Conservation (phyloP, 306 rosid species). For the Erythrophleum fordii region DNA sequence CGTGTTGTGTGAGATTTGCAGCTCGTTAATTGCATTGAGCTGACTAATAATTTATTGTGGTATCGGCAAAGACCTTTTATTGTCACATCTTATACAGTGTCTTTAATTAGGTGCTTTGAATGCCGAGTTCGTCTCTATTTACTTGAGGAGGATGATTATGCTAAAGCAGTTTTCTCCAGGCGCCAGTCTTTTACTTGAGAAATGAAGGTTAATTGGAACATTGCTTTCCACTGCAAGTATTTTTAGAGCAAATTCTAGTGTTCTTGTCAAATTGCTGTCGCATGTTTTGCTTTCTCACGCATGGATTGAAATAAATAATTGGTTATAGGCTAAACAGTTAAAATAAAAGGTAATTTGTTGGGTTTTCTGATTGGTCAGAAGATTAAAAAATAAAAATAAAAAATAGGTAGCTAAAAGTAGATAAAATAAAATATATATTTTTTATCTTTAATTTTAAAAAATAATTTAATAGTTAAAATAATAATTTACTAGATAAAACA, state of each 20-base stretch:
- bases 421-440: no score
- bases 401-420: no score
- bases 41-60: background rate
- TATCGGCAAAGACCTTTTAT: background rate
- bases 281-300: background rate
- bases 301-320: background rate
- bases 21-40: background rate
- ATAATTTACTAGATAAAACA: no score
- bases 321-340: background rate
- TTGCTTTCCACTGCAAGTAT: background rate
- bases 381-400: no score
- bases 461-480: no score
- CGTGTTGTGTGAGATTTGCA: slow-evolving; percentile 22
- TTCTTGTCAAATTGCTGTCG: background rate
- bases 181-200: background rate
- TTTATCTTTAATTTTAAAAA: no score
- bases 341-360: no score
- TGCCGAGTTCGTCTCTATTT: background rate
- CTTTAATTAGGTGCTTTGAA: background rate
- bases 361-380: no score
- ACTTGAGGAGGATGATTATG: background rate
- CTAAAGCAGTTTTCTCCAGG: background rate
- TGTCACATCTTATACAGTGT: background rate
- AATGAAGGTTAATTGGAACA: background rate
- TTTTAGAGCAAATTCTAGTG: background rate